Evolutionary conservation across 163 green algal genomes (phyloP).

Genomic region (Chloromonas sp.): DNA sequence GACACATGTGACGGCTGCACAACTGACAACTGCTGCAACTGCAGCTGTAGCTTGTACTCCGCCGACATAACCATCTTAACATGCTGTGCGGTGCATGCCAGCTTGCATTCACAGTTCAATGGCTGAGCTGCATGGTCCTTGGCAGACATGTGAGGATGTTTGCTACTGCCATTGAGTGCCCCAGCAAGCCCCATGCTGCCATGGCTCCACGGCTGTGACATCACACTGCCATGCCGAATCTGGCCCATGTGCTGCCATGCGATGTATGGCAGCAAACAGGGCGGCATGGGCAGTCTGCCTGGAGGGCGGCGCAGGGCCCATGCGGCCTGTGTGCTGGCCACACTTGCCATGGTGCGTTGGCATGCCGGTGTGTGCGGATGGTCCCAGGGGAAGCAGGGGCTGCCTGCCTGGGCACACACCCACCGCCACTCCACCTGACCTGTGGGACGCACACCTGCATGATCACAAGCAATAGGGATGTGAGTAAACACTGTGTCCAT

Average conservation of each 20-base stretch:
- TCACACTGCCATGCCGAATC: not conserved
- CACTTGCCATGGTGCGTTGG: not conserved
- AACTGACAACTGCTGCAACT: not conserved
- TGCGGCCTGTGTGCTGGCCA: not conserved
- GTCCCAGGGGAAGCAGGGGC: constrained; percentile 27
- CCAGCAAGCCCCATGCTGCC: not conserved
- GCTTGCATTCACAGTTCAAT: too few relatives aligned
- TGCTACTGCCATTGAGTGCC: not conserved
- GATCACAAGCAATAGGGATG: not conserved
- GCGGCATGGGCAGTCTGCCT: not conserved
- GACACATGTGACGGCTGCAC: not conserved
- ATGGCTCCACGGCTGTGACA: not conserved
- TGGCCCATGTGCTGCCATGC: not conserved
- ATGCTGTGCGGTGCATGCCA: too few relatives aligned
- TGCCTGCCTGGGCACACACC: not conserved
- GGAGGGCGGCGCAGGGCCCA: not conserved
- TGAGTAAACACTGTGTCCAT: too few relatives aligned
- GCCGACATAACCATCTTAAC: not conserved
- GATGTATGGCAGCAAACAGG: not conserved
- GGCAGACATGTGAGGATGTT: too few relatives aligned
- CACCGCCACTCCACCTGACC: constrained; percentile 29
- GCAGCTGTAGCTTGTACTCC: not conserved
- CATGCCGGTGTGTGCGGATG: constrained; percentile 22
- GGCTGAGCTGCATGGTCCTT: too few relatives aligned
- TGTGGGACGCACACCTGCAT: constrained; percentile 9